Base-by-base conservation (phyloP, 208 protist genomes). In the Trypanosoma melophagium region DNA sequence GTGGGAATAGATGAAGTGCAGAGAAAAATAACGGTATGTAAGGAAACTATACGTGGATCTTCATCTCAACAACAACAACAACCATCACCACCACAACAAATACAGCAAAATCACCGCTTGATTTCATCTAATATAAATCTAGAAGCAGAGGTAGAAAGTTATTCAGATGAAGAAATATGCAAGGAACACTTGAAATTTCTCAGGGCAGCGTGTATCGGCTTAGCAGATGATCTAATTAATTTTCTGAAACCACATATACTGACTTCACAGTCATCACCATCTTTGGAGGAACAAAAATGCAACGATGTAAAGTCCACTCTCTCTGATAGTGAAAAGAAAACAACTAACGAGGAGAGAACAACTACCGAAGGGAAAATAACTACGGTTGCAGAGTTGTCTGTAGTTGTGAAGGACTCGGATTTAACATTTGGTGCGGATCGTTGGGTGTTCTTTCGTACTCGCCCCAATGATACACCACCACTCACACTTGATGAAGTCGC, bases 391-490 rank as follows among this genome's bases (percentile, higher is more conserved):
- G 28, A 35, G 28, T 35, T 35, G 5, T 7, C 28, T 7, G 28
- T 1, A 35, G 28, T 35, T 35, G 28, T 35, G 28, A 35, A 35
- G 28, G 28, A 35, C 28, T 19, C 14, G 52, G 5, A 47, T 40
- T 53, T 69, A 21, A 47, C 24, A 44, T n/a, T 40, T 22, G 67
- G 57, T 60, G 52, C 64, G 0, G 57, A 65, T 8, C 56, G 67
- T 35, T 72, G 67, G 67, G 17, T 65, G 0, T 72, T 72, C 21
- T 72, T 72, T 31, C 67, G 67, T 31, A 54, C 44, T 10, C 57
- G 38, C 17, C 41, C 67, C 10, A 41, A 54, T n/a, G 49, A 64
- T 22, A 54, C 16, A 5, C 67, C 58, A 31, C 47, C 24, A 24
- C 60, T 72, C 8, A 58, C 28, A 10, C 16, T 59, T 28, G 12